Evolutionary conservation across 495 filamentous ascomycete species (phyloP).

Genomic region (Annulohypoxylon bovei): DNA sequence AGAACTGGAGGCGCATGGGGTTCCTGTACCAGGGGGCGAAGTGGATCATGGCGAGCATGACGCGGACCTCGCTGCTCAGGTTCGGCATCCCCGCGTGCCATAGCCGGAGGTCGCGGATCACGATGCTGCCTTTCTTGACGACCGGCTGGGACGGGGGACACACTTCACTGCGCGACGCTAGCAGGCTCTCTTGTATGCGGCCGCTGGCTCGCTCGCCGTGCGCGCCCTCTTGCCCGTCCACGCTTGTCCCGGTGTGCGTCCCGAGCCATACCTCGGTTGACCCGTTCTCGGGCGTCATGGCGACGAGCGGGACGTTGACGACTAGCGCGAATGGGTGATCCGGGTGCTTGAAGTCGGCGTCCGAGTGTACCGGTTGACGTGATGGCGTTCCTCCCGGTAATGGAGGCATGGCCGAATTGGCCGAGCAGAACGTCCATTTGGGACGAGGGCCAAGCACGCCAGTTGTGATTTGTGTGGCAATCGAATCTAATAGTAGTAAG

Average conservation of each 20-base stretch:
- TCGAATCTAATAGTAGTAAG: conserved; percentile 50
- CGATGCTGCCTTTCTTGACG: conserved; percentile 62
- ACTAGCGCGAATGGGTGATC: conserved; percentile 64
- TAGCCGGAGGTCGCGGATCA: conserved; percentile 65
- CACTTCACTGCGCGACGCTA: conserved; percentile 52
- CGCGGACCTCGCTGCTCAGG: conserved; percentile 54
- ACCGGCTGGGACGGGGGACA: conserved; percentile 58
- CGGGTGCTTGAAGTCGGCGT: conserved; percentile 67
- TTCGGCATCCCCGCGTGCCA: conserved; percentile 73
- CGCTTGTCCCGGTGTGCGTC: conserved; percentile 55
- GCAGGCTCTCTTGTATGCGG: conserved; percentile 54
- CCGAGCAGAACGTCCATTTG: conserved; percentile 61
- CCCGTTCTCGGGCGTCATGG: conserved; percentile 64
- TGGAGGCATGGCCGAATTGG: conserved; percentile 64
- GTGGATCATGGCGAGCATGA: conserved; percentile 69
- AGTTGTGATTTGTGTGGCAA: conserved; percentile 60
- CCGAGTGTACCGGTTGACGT: conserved; percentile 64
- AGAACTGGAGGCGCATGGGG: conserved; percentile 61
- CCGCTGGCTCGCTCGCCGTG: conserved; percentile 62
- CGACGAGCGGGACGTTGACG: conserved; percentile 63
- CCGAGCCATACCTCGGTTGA: conserved; percentile 70
- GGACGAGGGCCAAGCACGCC: conserved; percentile 60
- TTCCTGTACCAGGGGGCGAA: conserved; percentile 62
- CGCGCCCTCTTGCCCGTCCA: conserved; percentile 57
- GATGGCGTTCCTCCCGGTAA: conserved; percentile 47